Base-by-base conservation (phyloP, 352 stramenopile genomes). In the Phytophthora boehmeriae region DNA sequence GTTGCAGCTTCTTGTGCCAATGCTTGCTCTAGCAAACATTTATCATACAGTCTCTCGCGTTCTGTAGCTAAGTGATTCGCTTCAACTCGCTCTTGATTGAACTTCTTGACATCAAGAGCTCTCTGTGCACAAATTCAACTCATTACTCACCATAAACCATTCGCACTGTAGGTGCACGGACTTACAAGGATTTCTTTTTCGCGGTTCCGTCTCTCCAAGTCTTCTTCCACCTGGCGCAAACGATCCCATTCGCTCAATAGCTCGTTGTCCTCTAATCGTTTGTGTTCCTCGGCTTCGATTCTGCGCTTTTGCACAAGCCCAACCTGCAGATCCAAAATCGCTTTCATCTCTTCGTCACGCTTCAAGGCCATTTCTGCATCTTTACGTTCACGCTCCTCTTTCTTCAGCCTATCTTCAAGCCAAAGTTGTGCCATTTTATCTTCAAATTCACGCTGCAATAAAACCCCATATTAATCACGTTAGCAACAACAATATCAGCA, bases 311-410 rank as follows among this genome's bases (percentile, higher is more conserved):
- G 74, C 43, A 75, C 76, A 5, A 91, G 55, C 10, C 88, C 71
- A 1, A 92, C 78, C 20, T 92, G 85, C n/a, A 92, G 66, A 60
- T 93, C 83, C 14, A 93, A 44, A 54, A 93, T 92, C 8, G 67
- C 43, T 42, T 84, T 90, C 48, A 93, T 86, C 71, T 92, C 81
- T 35, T 84, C 78, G 34, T 91, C 86, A 30, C 78, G 74, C 49
- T 78, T 77, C 13, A 66, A 45, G 8, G 59, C 64, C 48, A 67
- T 68, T 20, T 92, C 82, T 20, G 67, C 52, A 47, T 93, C 84
- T 42, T 55, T 30, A 1, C 74, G 79, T 3, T 93, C 82, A 27
- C 82, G 78, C 23, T 86, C 76, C 32, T 93, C 84, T 64, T 91
- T 93, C 67, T 89, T 88, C 17, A 83, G 65, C 8, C 80, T 80